These are phyloP conservation scores for Thuidium tamariscinum DNA, from an alignment of 225 moss, liverwort and hornwort species.

Conservation along the genomic window DNA sequence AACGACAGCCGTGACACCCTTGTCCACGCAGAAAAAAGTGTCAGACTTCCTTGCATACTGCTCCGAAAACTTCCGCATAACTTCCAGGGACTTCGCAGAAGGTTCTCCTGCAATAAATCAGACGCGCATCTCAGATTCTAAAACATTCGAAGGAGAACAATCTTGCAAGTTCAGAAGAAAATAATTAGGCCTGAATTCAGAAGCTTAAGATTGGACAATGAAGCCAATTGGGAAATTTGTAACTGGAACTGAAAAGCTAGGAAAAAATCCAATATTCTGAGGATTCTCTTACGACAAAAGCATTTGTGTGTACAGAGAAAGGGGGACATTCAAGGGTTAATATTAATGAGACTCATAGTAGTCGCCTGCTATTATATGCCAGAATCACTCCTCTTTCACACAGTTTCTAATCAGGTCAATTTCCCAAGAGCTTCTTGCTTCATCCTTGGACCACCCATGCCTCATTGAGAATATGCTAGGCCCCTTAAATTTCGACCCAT, in stretches of 20 bases:
- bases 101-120: slow-evolving; percentile 41
- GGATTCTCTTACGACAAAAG: neutral
- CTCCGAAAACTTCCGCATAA: slow-evolving; percentile 99
- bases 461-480: neutral
- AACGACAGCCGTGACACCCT: slow-evolving; percentile 93
- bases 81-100: slow-evolving; percentile 47
- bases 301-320: neutral
- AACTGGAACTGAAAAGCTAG: neutral
- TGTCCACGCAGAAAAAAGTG: slow-evolving; percentile 87
- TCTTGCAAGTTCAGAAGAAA: neutral
- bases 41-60: slow-evolving; percentile 81
- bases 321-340: neutral
- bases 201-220: neutral
- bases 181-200: neutral
- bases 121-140: neutral
- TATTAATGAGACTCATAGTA: neutral
- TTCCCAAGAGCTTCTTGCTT: neutral
- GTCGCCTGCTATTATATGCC: neutral
- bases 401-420: neutral
- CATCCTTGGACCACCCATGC: neutral
- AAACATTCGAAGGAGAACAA: neutral
- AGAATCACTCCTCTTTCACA: neutral
- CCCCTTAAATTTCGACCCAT: neutral
- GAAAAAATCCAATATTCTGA: neutral
- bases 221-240: neutral